Percentiles rank a stretch among this genome's conserved stretches.
Evolutionary conservation across 2,329 filamentous ascomycete genomes (phyloP).

Genomic region (Ascosphaera apis): DNA sequence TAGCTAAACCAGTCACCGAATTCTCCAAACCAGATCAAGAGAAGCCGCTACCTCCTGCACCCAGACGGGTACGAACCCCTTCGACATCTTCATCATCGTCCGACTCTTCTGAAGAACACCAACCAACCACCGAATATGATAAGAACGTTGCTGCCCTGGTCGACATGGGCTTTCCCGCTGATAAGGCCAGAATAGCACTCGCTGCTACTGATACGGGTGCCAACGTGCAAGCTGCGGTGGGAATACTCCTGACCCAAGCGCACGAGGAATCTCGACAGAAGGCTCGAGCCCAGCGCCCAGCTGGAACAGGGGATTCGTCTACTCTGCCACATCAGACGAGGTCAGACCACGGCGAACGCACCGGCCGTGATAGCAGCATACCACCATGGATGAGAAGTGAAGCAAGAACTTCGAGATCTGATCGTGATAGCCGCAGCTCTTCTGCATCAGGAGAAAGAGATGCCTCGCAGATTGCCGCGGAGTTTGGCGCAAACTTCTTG

Average conservation of each 20-base stretch:
- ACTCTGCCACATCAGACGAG: constrained; percentile 9
- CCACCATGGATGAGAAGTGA: constrained; percentile 43
- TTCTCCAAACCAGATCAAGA: constrained; percentile 9
- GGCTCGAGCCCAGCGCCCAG: constrained; percentile 15
- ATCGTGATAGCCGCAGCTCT: constrained; percentile 7
- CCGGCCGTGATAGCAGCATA: constrained; percentile 11
- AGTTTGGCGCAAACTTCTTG: constrained; percentile 61
- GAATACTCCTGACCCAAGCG: constrained; percentile 76
- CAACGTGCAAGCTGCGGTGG: constrained; percentile 68
- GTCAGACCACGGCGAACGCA: constrained; percentile 5
- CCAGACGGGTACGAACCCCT: constrained; percentile 7
- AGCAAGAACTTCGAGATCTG: constrained; percentile 13
- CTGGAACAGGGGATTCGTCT: constrained; percentile 2
- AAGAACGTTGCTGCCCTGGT: constrained; percentile 68
- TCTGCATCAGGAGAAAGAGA: constrained; percentile 41
- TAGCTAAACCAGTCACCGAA: constrained; percentile 35
- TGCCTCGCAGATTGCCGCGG: constrained; percentile 56
- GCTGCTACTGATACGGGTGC: constrained; percentile 55
- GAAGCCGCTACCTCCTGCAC: constrained; percentile 5
- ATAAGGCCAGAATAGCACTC: constrained; percentile 61
- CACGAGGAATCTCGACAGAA: constrained; percentile 64
- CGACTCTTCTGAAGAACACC: background rate
- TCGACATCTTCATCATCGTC: constrained; percentile 3
- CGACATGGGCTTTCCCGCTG: constrained; percentile 79
- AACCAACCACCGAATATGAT: constrained; percentile 37